Conservation (phyloP, 805 yeast species). For the Naumovozyma castellii region DNA sequence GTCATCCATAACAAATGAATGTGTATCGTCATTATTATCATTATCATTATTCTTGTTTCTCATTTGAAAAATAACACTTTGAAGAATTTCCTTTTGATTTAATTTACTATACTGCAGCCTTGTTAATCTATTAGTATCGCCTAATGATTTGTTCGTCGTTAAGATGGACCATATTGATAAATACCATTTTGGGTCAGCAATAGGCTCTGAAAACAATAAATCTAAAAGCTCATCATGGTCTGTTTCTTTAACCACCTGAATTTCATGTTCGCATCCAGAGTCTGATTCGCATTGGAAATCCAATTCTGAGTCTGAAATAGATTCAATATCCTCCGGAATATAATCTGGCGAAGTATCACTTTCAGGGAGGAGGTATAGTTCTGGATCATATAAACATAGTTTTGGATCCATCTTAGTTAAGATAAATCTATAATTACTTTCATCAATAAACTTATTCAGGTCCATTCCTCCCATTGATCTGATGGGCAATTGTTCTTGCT, state of each 20-base stretch:
- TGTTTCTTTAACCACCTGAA: constrained; percentile 7
- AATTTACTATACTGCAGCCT: constrained; percentile 27
- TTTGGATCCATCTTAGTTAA: constrained; percentile 17
- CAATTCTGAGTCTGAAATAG: not conserved
- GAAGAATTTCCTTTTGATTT: not conserved
- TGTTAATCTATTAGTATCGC: no score
- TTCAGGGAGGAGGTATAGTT: constrained; percentile 15
- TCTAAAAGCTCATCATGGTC: constrained; percentile 7
- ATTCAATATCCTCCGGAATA: constrained; percentile 11
- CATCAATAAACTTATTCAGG: constrained; percentile 18
- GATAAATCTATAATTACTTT: constrained; percentile 20
- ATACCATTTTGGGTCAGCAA: constrained; percentile 18
- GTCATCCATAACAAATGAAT: no score
- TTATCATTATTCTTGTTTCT: not conserved
- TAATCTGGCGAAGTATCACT: constrained; percentile 24
- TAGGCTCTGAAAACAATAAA: not conserved
- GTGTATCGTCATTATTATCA: constrained; percentile 1
- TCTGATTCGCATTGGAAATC: not conserved
- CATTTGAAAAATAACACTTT: not conserved
- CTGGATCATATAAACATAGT: constrained; percentile 10
- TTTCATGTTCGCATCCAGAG: not conserved
- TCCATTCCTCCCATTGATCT: no score
- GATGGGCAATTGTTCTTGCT: no score
- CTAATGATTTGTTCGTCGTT: constrained; percentile 4
- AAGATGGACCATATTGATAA: constrained; percentile 24